Conservation (phyloP, 2,329 filamentous ascomycete genomes). For the Bipolaris bicolor region DNA sequence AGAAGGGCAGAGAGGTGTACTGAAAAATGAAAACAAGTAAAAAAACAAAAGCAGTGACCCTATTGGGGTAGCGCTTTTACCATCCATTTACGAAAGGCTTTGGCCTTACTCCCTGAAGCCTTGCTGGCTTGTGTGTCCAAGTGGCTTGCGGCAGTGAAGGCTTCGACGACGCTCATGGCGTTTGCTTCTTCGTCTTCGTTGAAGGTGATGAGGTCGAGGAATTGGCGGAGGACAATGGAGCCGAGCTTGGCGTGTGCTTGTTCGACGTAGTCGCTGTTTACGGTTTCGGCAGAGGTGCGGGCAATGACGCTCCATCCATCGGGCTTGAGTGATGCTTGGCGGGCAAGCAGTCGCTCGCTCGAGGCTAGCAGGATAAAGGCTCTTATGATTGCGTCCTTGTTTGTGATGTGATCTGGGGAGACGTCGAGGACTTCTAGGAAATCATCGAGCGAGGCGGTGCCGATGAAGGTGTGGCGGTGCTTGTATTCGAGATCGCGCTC, state of each 20-base stretch:
- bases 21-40: constrained; percentile 1
- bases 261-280: constrained; percentile 29
- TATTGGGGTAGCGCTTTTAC: constrained; percentile 17
- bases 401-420: constrained; percentile 24
- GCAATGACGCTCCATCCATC: constrained; percentile 38
- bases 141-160: constrained; percentile 36
- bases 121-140: constrained; percentile 31
- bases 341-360: constrained; percentile 35
- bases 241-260: constrained; percentile 37
- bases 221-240: constrained; percentile 34
- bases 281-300: constrained; percentile 27
- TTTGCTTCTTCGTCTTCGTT: constrained; percentile 24
- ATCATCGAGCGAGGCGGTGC: constrained; percentile 39
- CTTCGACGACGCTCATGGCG: constrained; percentile 33
- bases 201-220: constrained; percentile 36
- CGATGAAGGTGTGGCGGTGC: constrained; percentile 44
- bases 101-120: constrained; percentile 28
- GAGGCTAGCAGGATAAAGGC: constrained; percentile 36
- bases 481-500: constrained; percentile 43
- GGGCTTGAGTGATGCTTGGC: constrained; percentile 27
- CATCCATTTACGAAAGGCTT: constrained; percentile 34
- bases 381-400: constrained; percentile 27
- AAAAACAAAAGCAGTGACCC: constrained; percentile 9
- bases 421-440: constrained; percentile 39
- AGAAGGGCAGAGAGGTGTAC: constrained; percentile 15